Evolutionary conservation across 805 yeast genomes (phyloP).

Genomic region (Teunomyces cretensis): DNA sequence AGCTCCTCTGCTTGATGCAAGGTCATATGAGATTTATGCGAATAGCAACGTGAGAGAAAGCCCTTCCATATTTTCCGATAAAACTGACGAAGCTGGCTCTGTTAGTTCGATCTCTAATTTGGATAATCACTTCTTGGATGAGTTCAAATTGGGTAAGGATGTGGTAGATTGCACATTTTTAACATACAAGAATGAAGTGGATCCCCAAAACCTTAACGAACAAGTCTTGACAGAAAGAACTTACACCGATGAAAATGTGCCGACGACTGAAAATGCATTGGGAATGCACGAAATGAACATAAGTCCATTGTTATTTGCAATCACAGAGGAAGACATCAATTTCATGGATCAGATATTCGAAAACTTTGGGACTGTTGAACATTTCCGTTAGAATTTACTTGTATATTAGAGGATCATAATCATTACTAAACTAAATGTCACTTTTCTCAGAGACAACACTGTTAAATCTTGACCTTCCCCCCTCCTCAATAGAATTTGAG

Average conservation of each 20-base stretch:
- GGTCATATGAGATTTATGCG: background rate
- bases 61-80: background rate
- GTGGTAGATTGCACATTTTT: slow-evolving; percentile 10
- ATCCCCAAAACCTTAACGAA: background rate
- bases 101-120: background rate
- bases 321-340: slow-evolving; percentile 18
- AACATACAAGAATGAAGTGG: slow-evolving; percentile 4
- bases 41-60: background rate
- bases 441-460: slow-evolving; percentile 15
- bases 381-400: background rate
- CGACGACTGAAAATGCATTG: background rate
- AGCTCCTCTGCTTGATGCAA: background rate
- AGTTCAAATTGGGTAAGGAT: slow-evolving; percentile 9
- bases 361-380: background rate
- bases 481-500: slow-evolving; percentile 10
- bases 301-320: slow-evolving; percentile 3
- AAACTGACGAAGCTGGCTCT: background rate
- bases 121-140: slow-evolving; percentile 6
- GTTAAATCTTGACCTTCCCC: slow-evolving; percentile 16
- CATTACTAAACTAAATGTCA: background rate
- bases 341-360: slow-evolving; percentile 13
- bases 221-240: background rate
- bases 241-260: background rate
- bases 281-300: background rate
- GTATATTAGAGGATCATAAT: background rate